Evolutionary conservation across 2,329 filamentous ascomycete genomes (phyloP).

Genomic region (Rhexocercosporidium sp.): DNA sequence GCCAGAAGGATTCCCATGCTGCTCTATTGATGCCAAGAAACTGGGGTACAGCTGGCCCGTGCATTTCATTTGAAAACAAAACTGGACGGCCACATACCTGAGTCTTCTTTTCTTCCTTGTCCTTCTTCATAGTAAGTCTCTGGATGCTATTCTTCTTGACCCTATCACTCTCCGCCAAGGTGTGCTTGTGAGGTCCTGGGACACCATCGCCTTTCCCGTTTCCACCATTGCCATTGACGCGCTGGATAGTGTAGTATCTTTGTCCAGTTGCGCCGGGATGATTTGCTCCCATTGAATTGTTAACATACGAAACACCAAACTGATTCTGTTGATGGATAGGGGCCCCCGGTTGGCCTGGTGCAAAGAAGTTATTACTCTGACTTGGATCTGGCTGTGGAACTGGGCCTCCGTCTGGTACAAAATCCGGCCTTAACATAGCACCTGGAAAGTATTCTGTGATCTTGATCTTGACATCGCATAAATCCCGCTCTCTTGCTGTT

Average conservation of each 20-base stretch:
- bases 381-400: conserved; percentile 28
- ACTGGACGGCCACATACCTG: conserved; percentile 50
- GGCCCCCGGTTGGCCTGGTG: conserved; percentile 33
- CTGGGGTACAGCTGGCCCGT: conserved; percentile 14
- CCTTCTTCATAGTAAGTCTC: conserved; percentile 65
- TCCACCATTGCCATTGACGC: conserved; percentile 77
- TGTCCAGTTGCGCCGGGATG: conserved; percentile 56
- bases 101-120: conserved; percentile 68
- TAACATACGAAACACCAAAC: conserved; percentile 52
- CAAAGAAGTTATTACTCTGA: conserved; percentile 41
- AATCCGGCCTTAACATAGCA: conserved; percentile 43
- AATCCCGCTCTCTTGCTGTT: conserved; percentile 72
- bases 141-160: conserved; percentile 83
- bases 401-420: conserved; percentile 39
- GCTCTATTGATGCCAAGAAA: conserved; percentile 17
- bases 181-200: conserved; percentile 76
- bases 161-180: conserved; percentile 73
- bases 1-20: conserved; percentile 6
- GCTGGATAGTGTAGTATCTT: conserved; percentile 75
- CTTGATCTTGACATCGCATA: conserved; percentile 89
- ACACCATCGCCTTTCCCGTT: conserved; percentile 75
- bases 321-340: conserved; percentile 34
- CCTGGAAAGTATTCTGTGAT: conserved; percentile 79
- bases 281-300: conserved; percentile 45
- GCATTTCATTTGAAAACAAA: background rate